Conservation (phyloP, 139 green algal species). For the Chlamydomonas eustigma region DNA sequence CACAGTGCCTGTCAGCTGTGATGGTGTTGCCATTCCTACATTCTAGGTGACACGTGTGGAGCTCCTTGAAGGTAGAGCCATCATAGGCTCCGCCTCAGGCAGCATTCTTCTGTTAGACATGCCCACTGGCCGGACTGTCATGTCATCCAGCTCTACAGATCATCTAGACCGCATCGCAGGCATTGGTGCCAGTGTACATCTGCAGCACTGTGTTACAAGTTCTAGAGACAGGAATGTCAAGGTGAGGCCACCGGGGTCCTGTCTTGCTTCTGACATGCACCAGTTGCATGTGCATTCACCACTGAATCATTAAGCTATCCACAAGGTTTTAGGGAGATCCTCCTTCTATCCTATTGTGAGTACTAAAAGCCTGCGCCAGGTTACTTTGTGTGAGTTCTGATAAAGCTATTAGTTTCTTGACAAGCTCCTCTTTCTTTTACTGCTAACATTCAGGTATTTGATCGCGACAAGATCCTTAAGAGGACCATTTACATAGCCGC, state of each 20-base stretch:
- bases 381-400: too few relatives aligned
- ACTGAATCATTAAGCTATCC: too few relatives aligned
- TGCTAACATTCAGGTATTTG: slow-evolving; percentile 29
- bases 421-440: background rate
- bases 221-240: slow-evolving; percentile 31
- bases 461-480: slow-evolving; percentile 30
- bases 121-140: background rate
- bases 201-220: slow-evolving; percentile 35
- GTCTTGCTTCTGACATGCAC: too few relatives aligned
- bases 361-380: too few relatives aligned
- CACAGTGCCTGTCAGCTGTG: too few relatives aligned
- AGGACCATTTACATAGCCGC: slow-evolving; percentile 24
- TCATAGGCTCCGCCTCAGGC: slow-evolving; percentile 25
- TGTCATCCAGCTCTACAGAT: slow-evolving; percentile 10
- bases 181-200: slow-evolving; percentile 6
- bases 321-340: background rate
- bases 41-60: slow-evolving; percentile 7
- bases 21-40: too few relatives aligned
- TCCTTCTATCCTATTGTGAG: too few relatives aligned
- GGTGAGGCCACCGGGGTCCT: too few relatives aligned
- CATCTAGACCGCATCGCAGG: slow-evolving; percentile 31
- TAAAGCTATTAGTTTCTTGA: background rate
- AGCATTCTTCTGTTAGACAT: slow-evolving; percentile 26
- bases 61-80: slow-evolving; percentile 28
- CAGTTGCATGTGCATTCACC: too few relatives aligned